Conservation (phyloP, 2,329 filamentous ascomycete species). For the Bipolaris cookei region DNA sequence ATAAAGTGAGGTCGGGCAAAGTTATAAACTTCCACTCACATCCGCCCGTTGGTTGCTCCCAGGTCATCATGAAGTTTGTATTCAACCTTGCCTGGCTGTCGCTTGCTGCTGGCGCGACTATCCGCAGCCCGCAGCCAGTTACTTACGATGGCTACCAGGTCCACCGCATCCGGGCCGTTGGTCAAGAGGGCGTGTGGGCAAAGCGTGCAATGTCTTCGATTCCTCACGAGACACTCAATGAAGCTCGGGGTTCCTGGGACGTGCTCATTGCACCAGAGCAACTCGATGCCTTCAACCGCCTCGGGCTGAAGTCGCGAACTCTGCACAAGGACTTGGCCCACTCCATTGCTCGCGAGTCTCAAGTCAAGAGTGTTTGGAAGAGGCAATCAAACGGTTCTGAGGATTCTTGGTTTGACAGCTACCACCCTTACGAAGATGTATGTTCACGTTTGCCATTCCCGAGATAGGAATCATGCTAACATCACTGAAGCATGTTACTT, state of each 20-base stretch:
- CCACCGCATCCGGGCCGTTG: conserved; percentile 47
- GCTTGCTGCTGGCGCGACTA: conserved; percentile 23
- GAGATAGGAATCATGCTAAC: background rate
- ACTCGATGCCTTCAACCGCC: conserved; percentile 48
- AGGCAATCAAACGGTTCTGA: conserved; percentile 26
- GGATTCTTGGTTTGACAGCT: conserved; percentile 41
- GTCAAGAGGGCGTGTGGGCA: conserved; percentile 39
- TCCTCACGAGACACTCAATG: conserved; percentile 48
- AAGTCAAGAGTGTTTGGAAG: conserved; percentile 51
- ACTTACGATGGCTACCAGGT: conserved; percentile 53
- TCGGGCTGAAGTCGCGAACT: conserved; percentile 44
- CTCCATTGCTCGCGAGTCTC: conserved; percentile 52
- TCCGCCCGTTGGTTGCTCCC: background rate
- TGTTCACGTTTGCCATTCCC: background rate
- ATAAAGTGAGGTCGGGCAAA: conserved; percentile 4
- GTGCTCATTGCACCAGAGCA: conserved; percentile 52
- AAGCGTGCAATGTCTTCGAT: conserved; percentile 46
- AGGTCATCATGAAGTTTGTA: conserved; percentile 23
- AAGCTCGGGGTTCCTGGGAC: conserved; percentile 48
- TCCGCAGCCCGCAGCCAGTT: conserved; percentile 31
- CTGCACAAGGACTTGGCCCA: conserved; percentile 55
- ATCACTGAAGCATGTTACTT: conserved; percentile 18
- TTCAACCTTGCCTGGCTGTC: conserved; percentile 23
- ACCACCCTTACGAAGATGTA: conserved; percentile 42
- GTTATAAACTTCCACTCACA: too few relatives aligned